A percentile compares a stretch with the other conserved stretches of the same genome.
phyloP scores from a whole-genome alignment of 371 early-diverging fungal species.

The Syncephalis plumigaleata region DNA sequence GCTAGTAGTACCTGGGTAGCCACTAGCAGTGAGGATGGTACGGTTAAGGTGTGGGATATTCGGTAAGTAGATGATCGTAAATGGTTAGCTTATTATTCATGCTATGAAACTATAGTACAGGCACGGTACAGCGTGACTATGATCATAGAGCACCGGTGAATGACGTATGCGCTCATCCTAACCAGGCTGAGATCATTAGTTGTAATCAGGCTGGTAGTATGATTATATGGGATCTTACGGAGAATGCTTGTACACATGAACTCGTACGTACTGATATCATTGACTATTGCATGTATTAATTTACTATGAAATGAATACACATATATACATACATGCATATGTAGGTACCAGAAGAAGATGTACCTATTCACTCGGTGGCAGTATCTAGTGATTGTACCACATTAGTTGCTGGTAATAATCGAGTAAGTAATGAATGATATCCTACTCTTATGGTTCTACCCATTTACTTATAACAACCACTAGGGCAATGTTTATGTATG shows the following conservation, averaged over 20 bases:
- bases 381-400: constrained; percentile 80
- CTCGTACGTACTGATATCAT: no score
- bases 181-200: constrained; percentile 85
- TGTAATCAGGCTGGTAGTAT: constrained; percentile 89
- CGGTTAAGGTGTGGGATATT: constrained; percentile 84
- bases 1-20: constrained; percentile 86
- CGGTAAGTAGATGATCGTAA: constrained; percentile 13
- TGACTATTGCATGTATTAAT: not conserved
- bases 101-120: constrained; percentile 25
- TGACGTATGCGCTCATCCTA: constrained; percentile 88
- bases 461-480: not conserved
- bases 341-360: constrained; percentile 75
- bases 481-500: constrained; percentile 74
- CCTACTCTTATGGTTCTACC: not conserved
- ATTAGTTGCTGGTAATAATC: constrained; percentile 83
- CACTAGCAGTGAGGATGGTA: constrained; percentile 84
- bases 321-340: no score
- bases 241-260: constrained; percentile 74
- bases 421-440: constrained; percentile 16
- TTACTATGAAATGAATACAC: no score
- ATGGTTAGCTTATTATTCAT: not conserved
- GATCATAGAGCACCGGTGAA: constrained; percentile 79
- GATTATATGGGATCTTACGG: constrained; percentile 85
- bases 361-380: constrained; percentile 75
- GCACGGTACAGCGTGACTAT: constrained; percentile 65